phyloP scores from a whole-genome alignment of 352 stramenopile species.

The Globisporangium takayamanum region DNA sequence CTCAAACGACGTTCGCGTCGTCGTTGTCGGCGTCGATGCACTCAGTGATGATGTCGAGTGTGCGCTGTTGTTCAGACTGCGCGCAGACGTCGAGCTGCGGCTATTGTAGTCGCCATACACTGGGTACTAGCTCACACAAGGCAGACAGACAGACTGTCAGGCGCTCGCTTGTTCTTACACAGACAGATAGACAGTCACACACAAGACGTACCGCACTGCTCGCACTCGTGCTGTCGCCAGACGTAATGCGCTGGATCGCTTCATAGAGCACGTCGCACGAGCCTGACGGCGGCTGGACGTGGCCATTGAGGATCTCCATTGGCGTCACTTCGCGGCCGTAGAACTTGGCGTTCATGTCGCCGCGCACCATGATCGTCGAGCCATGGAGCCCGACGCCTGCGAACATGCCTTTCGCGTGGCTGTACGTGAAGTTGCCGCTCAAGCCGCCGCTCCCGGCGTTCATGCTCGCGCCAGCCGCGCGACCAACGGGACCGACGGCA shows the following conservation, averaged over 20 bases:
- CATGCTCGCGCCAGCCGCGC: slow-evolving; percentile 57
- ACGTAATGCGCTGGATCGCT: slow-evolving; percentile 46
- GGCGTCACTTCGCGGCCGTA: slow-evolving; percentile 80
- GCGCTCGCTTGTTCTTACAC: not conserved
- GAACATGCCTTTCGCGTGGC: slow-evolving; percentile 75
- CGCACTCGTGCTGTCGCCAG: slow-evolving; percentile 1
- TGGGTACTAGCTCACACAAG: slow-evolving; percentile 8
- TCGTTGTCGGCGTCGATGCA: slow-evolving; percentile 16
- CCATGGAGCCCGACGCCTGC: slow-evolving; percentile 73
- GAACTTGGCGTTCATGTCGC: slow-evolving; percentile 82
- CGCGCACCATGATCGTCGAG: slow-evolving; percentile 77
- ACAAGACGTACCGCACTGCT: slow-evolving; percentile 6
- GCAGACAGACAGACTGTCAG: not conserved
- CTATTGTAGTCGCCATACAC: slow-evolving; percentile 11
- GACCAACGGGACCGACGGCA: slow-evolving; percentile 64
- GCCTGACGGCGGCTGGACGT: slow-evolving; percentile 54
- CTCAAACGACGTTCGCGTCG: slow-evolving; percentile 19
- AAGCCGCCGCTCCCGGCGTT: slow-evolving; percentile 74
- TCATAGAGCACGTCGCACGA: slow-evolving; percentile 68
- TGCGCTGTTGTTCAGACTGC: slow-evolving; percentile 7
- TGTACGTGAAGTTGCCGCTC: slow-evolving; percentile 85
- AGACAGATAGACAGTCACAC: not conserved
- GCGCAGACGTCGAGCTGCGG: slow-evolving; percentile 2
- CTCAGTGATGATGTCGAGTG: slow-evolving; percentile 5
- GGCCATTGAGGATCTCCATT: slow-evolving; percentile 72